These are phyloP conservation scores for Ogataea polymorpha DNA, from an alignment of 805 yeast genomes.

Conservation along the genomic window DNA sequence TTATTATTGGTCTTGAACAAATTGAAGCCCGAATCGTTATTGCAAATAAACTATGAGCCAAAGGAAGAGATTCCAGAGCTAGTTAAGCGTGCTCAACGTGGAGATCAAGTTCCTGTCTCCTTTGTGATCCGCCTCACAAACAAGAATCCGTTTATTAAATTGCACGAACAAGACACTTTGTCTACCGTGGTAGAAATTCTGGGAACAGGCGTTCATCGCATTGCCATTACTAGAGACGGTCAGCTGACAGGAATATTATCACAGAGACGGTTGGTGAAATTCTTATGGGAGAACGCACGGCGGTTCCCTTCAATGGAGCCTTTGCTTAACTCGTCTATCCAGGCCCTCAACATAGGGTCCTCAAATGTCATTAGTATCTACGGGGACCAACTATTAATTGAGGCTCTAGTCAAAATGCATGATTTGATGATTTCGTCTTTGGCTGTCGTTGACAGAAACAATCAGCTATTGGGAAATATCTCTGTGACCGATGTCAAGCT, in stretches of 20 bases:
- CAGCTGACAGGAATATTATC: constrained; percentile 80
- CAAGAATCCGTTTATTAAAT: constrained; percentile 82
- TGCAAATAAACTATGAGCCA: constrained; percentile 32
- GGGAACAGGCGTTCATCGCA: constrained; percentile 95
- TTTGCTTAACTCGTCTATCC: constrained; percentile 62
- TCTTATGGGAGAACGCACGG: constrained; percentile 90
- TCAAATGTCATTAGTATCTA: constrained; percentile 70
- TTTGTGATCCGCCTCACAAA: constrained; percentile 82
- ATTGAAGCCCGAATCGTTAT: constrained; percentile 39
- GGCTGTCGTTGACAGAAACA: constrained; percentile 83
- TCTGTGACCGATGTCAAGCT: constrained; percentile 92
- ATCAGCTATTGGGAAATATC: constrained; percentile 81
- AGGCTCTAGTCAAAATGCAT: constrained; percentile 85
- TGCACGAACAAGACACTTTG: constrained; percentile 66
- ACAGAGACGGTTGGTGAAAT: constrained; percentile 82
- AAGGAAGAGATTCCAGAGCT: constrained; percentile 40
- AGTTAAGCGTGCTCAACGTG: constrained; percentile 68
- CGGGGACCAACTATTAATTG: constrained; percentile 85
- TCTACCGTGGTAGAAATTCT: constrained; percentile 76
- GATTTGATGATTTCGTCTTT: constrained; percentile 79
- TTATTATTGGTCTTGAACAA: constrained; percentile 80
- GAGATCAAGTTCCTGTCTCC: constrained; percentile 87
- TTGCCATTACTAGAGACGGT: constrained; percentile 62
- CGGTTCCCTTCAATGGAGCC: constrained; percentile 79
- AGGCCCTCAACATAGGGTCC: constrained; percentile 72